These are phyloP conservation scores for Microdochium trichocladiopsis DNA, from an alignment of 2,329 filamentous ascomycete species.

Conservation along the genomic window DNA sequence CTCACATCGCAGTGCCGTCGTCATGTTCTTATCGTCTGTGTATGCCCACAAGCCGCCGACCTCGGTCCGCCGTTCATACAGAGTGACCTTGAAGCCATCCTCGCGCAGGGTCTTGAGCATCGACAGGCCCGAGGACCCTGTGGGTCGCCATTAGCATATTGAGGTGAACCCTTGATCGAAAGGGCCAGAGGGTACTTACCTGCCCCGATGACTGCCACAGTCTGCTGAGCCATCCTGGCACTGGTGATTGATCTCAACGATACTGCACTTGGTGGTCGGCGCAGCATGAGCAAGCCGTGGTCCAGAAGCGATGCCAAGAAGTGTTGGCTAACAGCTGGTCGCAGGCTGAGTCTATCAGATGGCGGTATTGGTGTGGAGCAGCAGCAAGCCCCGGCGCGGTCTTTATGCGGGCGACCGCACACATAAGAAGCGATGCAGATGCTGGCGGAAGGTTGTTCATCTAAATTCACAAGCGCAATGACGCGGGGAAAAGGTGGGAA, in stretches of 20 bases:
- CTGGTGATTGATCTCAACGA: neutral
- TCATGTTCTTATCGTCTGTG: slow-evolving; percentile 24
- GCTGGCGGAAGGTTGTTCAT: too few relatives aligned
- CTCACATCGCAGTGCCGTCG: slow-evolving; percentile 23
- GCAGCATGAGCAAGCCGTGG: neutral
- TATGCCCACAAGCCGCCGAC: slow-evolving; percentile 37
- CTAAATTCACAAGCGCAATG: too few relatives aligned
- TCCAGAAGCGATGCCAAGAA: too few relatives aligned
- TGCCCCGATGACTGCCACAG: slow-evolving; percentile 15
- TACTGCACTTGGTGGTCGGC: neutral
- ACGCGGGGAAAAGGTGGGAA: too few relatives aligned
- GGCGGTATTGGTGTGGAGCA: too few relatives aligned
- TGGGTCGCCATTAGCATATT: neutral
- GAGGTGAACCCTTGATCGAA: neutral
- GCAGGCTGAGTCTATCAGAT: too few relatives aligned
- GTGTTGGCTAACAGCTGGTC: too few relatives aligned
- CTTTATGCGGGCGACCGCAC: too few relatives aligned
- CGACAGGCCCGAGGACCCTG: slow-evolving; percentile 20
- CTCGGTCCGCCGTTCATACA: slow-evolving; percentile 27
- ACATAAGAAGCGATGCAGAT: too few relatives aligned
- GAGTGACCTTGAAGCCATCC: slow-evolving; percentile 32
- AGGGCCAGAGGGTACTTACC: slow-evolving; percentile 4
- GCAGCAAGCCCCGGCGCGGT: too few relatives aligned
- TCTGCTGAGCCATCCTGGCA: neutral
- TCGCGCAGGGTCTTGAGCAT: slow-evolving; percentile 32